Percentiles rank a stretch among this genome's conserved stretches.
Conservation (phyloP, 2,329 filamentous ascomycete species). For the Scortechinia acanthostroma region DNA sequence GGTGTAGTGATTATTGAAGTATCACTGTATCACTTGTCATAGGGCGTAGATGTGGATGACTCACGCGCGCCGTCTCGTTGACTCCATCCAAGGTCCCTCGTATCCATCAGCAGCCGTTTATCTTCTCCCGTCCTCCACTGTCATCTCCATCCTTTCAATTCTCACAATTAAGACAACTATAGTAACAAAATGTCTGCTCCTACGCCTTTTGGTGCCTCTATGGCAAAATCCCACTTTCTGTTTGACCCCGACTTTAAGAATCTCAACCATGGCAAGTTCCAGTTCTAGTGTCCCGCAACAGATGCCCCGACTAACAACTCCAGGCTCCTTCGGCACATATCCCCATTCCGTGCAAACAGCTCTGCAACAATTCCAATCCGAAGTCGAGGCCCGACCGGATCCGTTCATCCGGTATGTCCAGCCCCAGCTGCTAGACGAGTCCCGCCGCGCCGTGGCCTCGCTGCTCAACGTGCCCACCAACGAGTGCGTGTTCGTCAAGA, state of each 20-base stretch:
- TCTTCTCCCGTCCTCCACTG: too few relatives aligned
- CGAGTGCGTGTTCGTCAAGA: conserved; percentile 62
- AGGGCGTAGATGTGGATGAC: too few relatives aligned
- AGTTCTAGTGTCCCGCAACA: not conserved
- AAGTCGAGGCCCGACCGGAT: conserved; percentile 55
- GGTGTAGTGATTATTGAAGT: too few relatives aligned
- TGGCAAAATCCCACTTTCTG: not conserved
- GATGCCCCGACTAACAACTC: not conserved
- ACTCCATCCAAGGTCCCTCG: too few relatives aligned
- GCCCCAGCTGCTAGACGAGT: conserved; percentile 40
- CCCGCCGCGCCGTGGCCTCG: conserved; percentile 50
- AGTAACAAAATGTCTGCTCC: too few relatives aligned
- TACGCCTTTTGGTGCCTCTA: not conserved
- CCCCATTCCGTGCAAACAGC: conserved; percentile 45
- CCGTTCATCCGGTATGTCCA: conserved; percentile 56
- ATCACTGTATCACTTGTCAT: too few relatives aligned
- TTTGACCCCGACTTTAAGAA: not conserved
- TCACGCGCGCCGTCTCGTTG: too few relatives aligned
- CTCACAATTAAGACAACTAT: too few relatives aligned
- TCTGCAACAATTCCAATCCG: conserved; percentile 42
- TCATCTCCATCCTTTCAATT: too few relatives aligned
- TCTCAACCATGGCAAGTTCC: not conserved
- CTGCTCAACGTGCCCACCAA: conserved; percentile 49
- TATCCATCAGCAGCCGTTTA: too few relatives aligned
- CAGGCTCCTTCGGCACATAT: conserved; percentile 62